Base-by-base conservation (phyloP, 2,329 filamentous ascomycete genomes). In the Gremmenia infestans region DNA sequence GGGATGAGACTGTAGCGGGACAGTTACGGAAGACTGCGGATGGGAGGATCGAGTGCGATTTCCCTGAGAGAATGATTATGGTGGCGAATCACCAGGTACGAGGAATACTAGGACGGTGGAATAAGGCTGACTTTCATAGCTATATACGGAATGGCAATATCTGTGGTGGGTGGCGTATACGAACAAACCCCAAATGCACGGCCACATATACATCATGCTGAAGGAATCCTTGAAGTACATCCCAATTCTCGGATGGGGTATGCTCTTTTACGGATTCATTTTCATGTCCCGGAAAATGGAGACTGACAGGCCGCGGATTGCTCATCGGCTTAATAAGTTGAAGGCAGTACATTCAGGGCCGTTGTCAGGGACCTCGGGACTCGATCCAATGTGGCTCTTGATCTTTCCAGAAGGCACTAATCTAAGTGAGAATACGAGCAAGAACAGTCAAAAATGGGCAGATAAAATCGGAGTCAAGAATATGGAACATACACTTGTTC, bases 141-240 rank as follows among this genome's bases (percentile, higher is more conserved):
- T 95, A 52, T 95, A 96, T 69, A 93, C 90, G 8, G 90, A 96
- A 73, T 96, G 90, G 91, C 73, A 95, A 8, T 96, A 96, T 69
- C 81, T 96, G 7, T 96, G 91, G 91, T 96, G 91, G 91, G 86
- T 91, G 25, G 89, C 86, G n/a, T 96, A 96, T 67, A 90, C 88
- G 25, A 86, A 86, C 67, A 71, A 65, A 2, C 88, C 88, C 55
- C 80, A 81, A 52, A 90, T 91, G 82, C 88, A 94, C 66, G 91
- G 91, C 11, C 87, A 91, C 68, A 80, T 96, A 66, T 95, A 91
- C 75, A 96, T 96, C 69, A 93, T 96, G 66, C 76, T 95, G 52
- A 96, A 96, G 68, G 89, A 96, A 69, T 92, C 89, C 1, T 76
- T 96, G 59, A 91, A 89, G 70, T 86, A 84, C 63, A 85, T 96